Evolutionary conservation across 2,329 filamentous ascomycete species (phyloP), one percentile per base, ranked within the genome.

Genomic region (Didymella arachidicola): DNA sequence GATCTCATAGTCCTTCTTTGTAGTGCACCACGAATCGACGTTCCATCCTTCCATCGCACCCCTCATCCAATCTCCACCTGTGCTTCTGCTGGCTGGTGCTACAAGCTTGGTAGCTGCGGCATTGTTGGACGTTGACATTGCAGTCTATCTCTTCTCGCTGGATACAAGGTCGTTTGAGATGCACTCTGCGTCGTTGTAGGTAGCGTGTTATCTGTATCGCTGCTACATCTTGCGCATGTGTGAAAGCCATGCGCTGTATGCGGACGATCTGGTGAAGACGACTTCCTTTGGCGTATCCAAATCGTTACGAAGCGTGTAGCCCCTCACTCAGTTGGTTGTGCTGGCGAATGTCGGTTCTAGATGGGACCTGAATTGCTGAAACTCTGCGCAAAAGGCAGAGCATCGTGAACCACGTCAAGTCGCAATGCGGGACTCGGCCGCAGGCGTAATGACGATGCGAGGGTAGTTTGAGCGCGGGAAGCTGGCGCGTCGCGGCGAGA

Each of bases 401-500:
- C 10, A 8, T 4, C 1, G 16, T n/a, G 18, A 7, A n/a, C 38
- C 14, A 4, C 2, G 7, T 59, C 56, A 59, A 7, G 56, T 59
- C n/a, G 44, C 39, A 4, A 54, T 59, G 7, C 56, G 12, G n/a
- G 45, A 50, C 34, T 59, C 46, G 7, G 56, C 16, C 7, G 56
- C 56, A 16, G 56, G 56, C 29, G 56, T 59, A 7, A 59, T 43
- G 3, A 59, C 41, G 19, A 59, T 59, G 12, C 56, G 34, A 1
- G 56, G 56, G n/a, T 59, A 54, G 46, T 59, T 59, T 4, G 56
- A 49, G 19, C 56, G 56, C 6, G 57, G 57, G 34, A 60, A 60
- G 38, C 46, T 60, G n/a, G 43, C 43, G 19, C 57, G 57, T 8
- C 57, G 51, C 7, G 57, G 57, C 2, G 57, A 60, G 36, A 47